Evolutionary conservation across 768 basidiomycete genomes (phyloP).

Genomic region (Holtermannia corniformis): DNA sequence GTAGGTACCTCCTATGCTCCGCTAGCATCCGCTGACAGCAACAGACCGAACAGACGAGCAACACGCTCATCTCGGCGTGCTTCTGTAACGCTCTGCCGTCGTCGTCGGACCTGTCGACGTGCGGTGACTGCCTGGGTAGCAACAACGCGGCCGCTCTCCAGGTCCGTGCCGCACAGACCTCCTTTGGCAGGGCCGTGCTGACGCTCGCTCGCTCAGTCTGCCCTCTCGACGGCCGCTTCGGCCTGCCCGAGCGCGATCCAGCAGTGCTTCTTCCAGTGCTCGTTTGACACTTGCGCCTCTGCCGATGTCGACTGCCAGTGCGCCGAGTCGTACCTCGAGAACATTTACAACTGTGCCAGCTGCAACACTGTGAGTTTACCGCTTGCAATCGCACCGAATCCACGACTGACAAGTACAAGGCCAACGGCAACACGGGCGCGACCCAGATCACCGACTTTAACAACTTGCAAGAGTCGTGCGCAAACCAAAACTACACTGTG

Average conservation of each 20-base stretch:
- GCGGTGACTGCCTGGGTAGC: slow-evolving; percentile 31
- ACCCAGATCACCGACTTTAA: slow-evolving; percentile 38
- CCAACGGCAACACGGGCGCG: slow-evolving; percentile 35
- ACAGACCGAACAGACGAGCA: not conserved
- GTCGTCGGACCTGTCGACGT: slow-evolving; percentile 22
- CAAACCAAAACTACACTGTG: slow-evolving; percentile 35
- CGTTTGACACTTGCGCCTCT: slow-evolving; percentile 29
- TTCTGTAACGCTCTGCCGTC: slow-evolving; percentile 37
- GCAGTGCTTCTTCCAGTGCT: slow-evolving; percentile 34
- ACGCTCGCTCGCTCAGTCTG: no score
- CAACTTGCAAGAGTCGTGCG: slow-evolving; percentile 31
- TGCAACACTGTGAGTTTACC: no score
- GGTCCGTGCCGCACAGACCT: slow-evolving; percentile 21
- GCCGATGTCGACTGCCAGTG: slow-evolving; percentile 40
- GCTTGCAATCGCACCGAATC: not conserved
- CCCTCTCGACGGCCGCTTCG: not conserved
- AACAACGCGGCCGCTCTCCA: slow-evolving; percentile 29
- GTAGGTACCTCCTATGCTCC: slow-evolving; percentile 17
- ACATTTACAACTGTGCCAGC: slow-evolving; percentile 39
- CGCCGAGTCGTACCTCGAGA: slow-evolving; percentile 28
- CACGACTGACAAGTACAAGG: slow-evolving; percentile 3
- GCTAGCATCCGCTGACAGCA: no score
- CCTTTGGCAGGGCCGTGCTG: slow-evolving; percentile 13
- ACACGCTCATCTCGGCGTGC: slow-evolving; percentile 27
- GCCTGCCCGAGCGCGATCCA: slow-evolving; percentile 2